Evolutionary conservation across 2,329 filamentous ascomycete species (phyloP), one percentile per base, ranked within the genome.

Genomic region (Diaporthe citrichinensis): DNA sequence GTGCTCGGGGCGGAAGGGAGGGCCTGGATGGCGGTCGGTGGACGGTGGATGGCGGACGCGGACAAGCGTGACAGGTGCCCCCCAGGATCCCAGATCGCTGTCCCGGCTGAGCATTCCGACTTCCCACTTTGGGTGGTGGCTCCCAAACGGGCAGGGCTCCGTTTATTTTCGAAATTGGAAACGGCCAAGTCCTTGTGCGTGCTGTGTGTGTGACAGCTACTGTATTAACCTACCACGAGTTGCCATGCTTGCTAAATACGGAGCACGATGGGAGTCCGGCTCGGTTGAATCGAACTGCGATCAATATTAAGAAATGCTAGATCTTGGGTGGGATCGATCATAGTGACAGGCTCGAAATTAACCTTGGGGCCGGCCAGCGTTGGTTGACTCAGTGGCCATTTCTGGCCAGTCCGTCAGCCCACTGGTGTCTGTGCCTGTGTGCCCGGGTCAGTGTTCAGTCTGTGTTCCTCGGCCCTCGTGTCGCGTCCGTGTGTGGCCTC

Each of bases 241-340:
- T 39, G 46, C 31, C 65, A 53, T 41, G 65, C 59, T 23, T 46
- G 31, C 65, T 68, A 53, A 68, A 68, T 53, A 39, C 62, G 62
- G 62, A 68, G 62, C 28, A 36, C 44, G 15, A 20, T 25, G 31
- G 28, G 3, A 62, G n/a, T 17, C 55, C 10, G 61, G 41, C 61
- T 49, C 41, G 61, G 17, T 46, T 65, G 28, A 65, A 31, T 49
- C 25, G 39, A 8, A 61, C 9, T 44, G 14, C 36, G 36, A 28
- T 28, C 57, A n/a, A 20, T 67, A 67, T 36, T 25, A 68, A 25
- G 62, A 53, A 39, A 3, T 41, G 65, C 12, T 34, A 68, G 65
- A 69, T 69, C 65, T 69, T 69, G 65, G 65, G 49, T 69, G 31
- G 34, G 65, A 55, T 69, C 49, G 65, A 55, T 69, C 59, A 69